Percentiles rank a stretch among this genome's conserved stretches.
Evolutionary conservation across 441 rosid species (phyloP).

Genomic region (Gossypium schwendimanii): DNA sequence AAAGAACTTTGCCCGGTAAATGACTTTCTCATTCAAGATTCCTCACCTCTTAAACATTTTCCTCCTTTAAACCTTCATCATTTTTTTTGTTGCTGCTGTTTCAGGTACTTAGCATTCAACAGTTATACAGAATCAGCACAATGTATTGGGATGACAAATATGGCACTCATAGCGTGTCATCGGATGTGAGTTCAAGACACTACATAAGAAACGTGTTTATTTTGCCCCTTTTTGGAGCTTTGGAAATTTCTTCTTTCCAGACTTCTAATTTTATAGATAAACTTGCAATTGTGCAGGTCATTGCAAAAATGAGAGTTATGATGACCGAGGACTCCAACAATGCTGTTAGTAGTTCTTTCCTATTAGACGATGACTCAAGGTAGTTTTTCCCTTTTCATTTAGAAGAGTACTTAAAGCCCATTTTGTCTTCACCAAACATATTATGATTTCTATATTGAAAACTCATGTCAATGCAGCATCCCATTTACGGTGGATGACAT

Average conservation of each 20-base stretch:
- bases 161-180: slow-evolving; percentile 57
- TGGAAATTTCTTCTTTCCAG: neutral
- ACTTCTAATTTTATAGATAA: neutral
- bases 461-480: slow-evolving; percentile 34
- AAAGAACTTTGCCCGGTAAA: slow-evolving; percentile 64
- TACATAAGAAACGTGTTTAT: neutral
- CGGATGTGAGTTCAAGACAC: slow-evolving; percentile 35
- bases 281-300: slow-evolving; percentile 31
- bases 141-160: slow-evolving; percentile 72
- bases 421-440: neutral
- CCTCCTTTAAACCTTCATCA: neutral
- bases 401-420: neutral
- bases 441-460: neutral
- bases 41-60: neutral
- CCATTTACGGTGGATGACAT: slow-evolving; percentile 61
- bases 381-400: slow-evolving; percentile 13
- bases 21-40: neutral
- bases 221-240: neutral
- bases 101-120: slow-evolving; percentile 64
- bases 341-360: slow-evolving; percentile 58
- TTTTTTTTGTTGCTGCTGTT: neutral
- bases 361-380: slow-evolving; percentile 66
- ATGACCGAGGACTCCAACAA: slow-evolving; percentile 65
- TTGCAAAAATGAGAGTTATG: slow-evolving; percentile 56
- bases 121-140: slow-evolving; percentile 55